phyloP scores from a whole-genome alignment of 2,329 filamentous ascomycete species.

The Phialophora expanda region DNA sequence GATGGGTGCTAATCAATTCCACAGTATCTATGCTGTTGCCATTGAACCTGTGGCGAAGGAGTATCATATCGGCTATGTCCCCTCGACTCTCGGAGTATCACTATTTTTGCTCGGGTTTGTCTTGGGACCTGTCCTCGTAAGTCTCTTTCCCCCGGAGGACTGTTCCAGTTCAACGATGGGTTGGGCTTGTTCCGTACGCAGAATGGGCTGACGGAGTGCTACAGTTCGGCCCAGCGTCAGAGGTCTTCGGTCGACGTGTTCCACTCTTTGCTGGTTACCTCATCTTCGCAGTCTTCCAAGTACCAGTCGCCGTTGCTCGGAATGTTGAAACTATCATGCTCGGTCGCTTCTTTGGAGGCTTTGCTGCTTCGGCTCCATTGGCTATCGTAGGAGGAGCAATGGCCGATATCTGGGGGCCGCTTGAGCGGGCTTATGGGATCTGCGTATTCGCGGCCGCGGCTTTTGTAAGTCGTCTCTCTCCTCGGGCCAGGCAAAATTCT shows the following conservation, averaged over 20 bases:
- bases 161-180: not conserved
- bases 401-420: slow-evolving; percentile 57
- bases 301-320: slow-evolving; percentile 60
- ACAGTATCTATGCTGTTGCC: slow-evolving; percentile 42
- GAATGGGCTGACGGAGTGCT: not conserved
- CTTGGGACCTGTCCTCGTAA: slow-evolving; percentile 45
- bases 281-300: slow-evolving; percentile 60
- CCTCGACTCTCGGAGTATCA: slow-evolving; percentile 57
- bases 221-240: slow-evolving; percentile 52
- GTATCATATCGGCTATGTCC: slow-evolving; percentile 55
- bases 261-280: slow-evolving; percentile 58
- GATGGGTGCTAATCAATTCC: not conserved
- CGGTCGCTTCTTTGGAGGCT: slow-evolving; percentile 60
- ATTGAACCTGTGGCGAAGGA: slow-evolving; percentile 48
- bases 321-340: slow-evolving; percentile 62
- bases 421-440: slow-evolving; percentile 55
- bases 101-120: slow-evolving; percentile 56
- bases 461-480: slow-evolving; percentile 43
- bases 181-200: not conserved
- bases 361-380: slow-evolving; percentile 59
- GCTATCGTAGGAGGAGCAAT: slow-evolving; percentile 58
- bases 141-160: not conserved
- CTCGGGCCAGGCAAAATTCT: not conserved
- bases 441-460: slow-evolving; percentile 53
- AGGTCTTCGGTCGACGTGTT: slow-evolving; percentile 56